A percentile compares a stretch with the other conserved stretches of the same genome.
phyloP scores from a whole-genome alignment of 2,329 filamentous ascomycete genomes.

The Pleoardoris graminearum region DNA sequence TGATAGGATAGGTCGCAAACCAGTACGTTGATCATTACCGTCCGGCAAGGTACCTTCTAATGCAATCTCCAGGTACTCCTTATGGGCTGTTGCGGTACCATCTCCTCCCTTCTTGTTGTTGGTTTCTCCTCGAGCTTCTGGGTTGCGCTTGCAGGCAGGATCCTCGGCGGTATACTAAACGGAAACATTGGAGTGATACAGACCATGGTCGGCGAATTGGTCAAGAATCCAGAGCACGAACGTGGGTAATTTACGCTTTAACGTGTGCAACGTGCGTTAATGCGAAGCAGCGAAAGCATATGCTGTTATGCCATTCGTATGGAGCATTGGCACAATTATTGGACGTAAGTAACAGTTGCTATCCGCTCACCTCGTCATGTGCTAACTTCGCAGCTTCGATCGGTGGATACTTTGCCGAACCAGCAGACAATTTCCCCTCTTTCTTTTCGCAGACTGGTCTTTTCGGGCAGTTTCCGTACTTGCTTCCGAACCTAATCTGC shows the following conservation, averaged over 20 bases:
- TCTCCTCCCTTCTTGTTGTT: slow-evolving; percentile 79
- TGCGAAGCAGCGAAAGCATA: slow-evolving; percentile 70
- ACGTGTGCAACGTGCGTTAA: background rate
- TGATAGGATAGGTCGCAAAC: slow-evolving; percentile 47
- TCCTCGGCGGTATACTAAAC: slow-evolving; percentile 80
- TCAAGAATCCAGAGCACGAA: slow-evolving; percentile 82
- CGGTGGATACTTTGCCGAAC: slow-evolving; percentile 83
- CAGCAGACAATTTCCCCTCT: slow-evolving; percentile 71
- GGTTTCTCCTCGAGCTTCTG: slow-evolving; percentile 83
- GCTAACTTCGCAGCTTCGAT: slow-evolving; percentile 62
- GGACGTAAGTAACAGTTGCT: slow-evolving; percentile 52
- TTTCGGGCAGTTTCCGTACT: slow-evolving; percentile 80
- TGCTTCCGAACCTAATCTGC: slow-evolving; percentile 88
- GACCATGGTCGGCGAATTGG: slow-evolving; percentile 89
- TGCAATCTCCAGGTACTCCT: slow-evolving; percentile 22
- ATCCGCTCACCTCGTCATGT: background rate
- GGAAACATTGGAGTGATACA: slow-evolving; percentile 88
- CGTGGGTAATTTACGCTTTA: slow-evolving; percentile 58
- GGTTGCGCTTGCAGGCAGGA: slow-evolving; percentile 75
- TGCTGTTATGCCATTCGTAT: slow-evolving; percentile 92
- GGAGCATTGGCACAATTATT: slow-evolving; percentile 86
- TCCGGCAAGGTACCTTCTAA: background rate
- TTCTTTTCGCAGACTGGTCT: slow-evolving; percentile 68
- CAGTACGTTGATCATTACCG: slow-evolving; percentile 25
- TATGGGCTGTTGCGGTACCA: slow-evolving; percentile 70